Conservation (phyloP, 169 alveolate species). For the Cryptosporidium tyzzeri region DNA sequence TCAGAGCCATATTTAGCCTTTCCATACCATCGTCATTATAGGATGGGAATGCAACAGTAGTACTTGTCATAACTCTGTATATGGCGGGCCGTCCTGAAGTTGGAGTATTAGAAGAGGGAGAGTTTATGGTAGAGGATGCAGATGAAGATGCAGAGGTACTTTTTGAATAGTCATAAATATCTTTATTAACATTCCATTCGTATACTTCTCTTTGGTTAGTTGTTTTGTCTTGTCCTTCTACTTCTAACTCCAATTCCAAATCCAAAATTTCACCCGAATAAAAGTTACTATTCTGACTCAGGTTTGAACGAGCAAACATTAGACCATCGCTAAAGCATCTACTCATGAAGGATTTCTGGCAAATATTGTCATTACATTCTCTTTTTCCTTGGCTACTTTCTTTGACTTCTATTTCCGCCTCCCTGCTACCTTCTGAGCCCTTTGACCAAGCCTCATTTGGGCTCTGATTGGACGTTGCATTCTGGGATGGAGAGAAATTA, state of each 20-base stretch:
- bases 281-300: conserved; percentile 3
- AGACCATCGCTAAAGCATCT: conserved; percentile 48
- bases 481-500: conserved; percentile 30
- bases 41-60: conserved; percentile 30
- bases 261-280: conserved; percentile 33
- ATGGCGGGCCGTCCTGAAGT: conserved; percentile 6
- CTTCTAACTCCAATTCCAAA: conserved; percentile 2
- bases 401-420: neutral
- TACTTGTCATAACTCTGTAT: conserved; percentile 67
- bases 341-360: neutral
- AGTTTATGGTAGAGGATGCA: neutral
- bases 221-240: neutral
- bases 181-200: conserved; percentile 1
- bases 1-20: conserved; percentile 49
- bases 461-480: neutral
- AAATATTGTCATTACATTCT: neutral
- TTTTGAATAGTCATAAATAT: neutral
- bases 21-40: conserved; percentile 46
- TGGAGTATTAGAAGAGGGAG: conserved; percentile 5
- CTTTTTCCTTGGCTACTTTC: neutral
- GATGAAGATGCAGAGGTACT: conserved; percentile 3
- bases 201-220: neutral
- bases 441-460: neutral
- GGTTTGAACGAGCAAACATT: conserved; percentile 8
- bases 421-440: neutral